Conservation (phyloP, 805 yeast genomes). For the Candida piceae region DNA sequence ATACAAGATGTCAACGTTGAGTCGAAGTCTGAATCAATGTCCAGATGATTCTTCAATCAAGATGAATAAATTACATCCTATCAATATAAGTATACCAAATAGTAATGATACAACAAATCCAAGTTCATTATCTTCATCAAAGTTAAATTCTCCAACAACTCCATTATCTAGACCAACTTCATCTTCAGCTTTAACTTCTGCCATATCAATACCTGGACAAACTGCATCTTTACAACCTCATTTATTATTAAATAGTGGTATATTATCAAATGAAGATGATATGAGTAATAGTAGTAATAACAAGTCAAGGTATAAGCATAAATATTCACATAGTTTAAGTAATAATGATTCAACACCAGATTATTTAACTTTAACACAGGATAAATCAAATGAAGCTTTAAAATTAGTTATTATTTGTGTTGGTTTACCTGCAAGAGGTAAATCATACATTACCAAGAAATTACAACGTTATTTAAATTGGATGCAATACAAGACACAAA, state of each 20-base stretch:
- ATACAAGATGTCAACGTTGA: too few relatives aligned
- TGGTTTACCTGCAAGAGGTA: conserved; percentile 76
- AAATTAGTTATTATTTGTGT: conserved; percentile 67
- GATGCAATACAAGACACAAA: conserved; percentile 57
- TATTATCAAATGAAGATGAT: not conserved
- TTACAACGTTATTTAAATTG: conserved; percentile 53
- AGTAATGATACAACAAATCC: conserved; percentile 9
- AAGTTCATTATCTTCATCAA: conserved; percentile 21
- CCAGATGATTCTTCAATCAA: too few relatives aligned
- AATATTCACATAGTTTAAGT: not conserved
- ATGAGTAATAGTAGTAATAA: too few relatives aligned
- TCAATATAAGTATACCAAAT: too few relatives aligned
- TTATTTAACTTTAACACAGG: conserved; percentile 1
- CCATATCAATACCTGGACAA: conserved; percentile 26
- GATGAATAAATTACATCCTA: too few relatives aligned
- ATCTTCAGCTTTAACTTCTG: conserved; percentile 20
- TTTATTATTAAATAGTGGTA: not conserved
- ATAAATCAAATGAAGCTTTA: conserved; percentile 20
- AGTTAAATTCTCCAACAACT: conserved; percentile 19
- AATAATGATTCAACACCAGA: not conserved
- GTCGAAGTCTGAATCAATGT: too few relatives aligned
- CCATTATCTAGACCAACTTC: conserved; percentile 18
- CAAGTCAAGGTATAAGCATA: not conserved
- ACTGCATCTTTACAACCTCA: conserved; percentile 16
- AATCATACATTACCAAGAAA: conserved; percentile 66